Conservation (phyloP, 2,329 filamentous ascomycete genomes). For the Calonectria crousiana region DNA sequence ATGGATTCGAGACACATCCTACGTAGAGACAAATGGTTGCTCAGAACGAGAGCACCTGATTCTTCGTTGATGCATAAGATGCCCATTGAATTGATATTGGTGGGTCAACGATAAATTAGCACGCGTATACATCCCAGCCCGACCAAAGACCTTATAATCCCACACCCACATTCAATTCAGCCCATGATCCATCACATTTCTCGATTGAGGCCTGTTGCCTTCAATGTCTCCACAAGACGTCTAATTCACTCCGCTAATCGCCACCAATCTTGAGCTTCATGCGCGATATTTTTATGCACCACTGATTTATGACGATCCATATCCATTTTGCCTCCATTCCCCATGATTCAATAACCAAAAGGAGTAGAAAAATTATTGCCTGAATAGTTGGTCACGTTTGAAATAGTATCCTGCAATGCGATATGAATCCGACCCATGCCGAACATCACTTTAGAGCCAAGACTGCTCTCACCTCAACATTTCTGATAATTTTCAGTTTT, state of each 20-base stretch:
- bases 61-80: background rate
- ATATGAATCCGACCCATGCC: too few species aligned
- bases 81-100: background rate
- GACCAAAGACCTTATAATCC: background rate
- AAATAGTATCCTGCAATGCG: too few species aligned
- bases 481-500: too few species aligned
- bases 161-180: background rate
- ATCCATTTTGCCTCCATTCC: too few species aligned
- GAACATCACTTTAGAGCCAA: too few species aligned
- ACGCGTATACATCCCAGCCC: background rate
- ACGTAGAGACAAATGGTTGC: background rate
- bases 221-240: background rate
- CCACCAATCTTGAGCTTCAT: background rate
- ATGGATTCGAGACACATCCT: background rate
- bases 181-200: background rate
- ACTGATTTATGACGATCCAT: background rate
- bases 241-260: background rate
- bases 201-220: background rate
- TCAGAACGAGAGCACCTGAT: background rate
- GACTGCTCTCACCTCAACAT: too few species aligned
- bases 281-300: background rate
- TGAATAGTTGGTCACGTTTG: too few species aligned
- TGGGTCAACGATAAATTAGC: background rate
- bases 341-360: too few species aligned
- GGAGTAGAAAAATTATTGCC: too few species aligned